Evolutionary conservation across 371 early-diverging fungal genomes (phyloP).

Genomic region (Mortierella sp.): DNA sequence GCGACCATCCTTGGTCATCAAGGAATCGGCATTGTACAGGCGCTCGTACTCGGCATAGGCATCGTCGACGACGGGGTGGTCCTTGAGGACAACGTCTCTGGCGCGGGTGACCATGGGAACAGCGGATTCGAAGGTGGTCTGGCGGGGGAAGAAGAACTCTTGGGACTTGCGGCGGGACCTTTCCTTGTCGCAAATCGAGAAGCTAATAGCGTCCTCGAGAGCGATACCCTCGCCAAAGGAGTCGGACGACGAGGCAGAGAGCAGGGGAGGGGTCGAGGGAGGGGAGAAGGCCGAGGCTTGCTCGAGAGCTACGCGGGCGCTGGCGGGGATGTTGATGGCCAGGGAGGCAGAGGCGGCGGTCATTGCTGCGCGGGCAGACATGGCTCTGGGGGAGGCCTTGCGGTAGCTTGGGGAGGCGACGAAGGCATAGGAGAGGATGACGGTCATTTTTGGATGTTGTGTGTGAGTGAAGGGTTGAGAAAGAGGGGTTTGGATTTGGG

Average conservation of each 20-base stretch:
- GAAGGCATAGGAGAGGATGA: constrained; percentile 15
- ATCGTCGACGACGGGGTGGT: constrained; percentile 32
- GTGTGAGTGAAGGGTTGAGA: not conserved
- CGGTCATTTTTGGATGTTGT: constrained; percentile 1
- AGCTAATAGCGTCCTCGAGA: not conserved
- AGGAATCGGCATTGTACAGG: constrained; percentile 46
- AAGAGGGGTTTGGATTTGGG: not conserved
- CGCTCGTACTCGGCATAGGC: constrained; percentile 36
- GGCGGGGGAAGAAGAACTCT: constrained; percentile 50
- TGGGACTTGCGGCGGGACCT: constrained; percentile 30
- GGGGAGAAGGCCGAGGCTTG: constrained; percentile 34
- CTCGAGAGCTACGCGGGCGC: constrained; percentile 18
- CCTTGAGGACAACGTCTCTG: constrained; percentile 39
- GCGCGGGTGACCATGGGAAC: constrained; percentile 29
- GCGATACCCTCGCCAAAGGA: constrained; percentile 24
- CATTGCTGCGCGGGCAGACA: not conserved
- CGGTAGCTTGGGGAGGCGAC: constrained; percentile 21
- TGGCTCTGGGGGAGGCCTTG: constrained; percentile 13
- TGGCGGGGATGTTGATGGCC: constrained; percentile 35
- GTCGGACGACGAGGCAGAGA: constrained; percentile 60
- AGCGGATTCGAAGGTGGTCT: constrained; percentile 30
- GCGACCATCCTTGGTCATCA: constrained; percentile 43
- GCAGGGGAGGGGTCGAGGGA: constrained; percentile 61
- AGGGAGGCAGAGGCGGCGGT: constrained; percentile 10
- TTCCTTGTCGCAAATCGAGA: not conserved